Percentiles rank a stretch among this genome's conserved stretches.
Evolutionary conservation across 345 rosid species (phyloP).

Genomic region (Eucalyptus regnans): DNA sequence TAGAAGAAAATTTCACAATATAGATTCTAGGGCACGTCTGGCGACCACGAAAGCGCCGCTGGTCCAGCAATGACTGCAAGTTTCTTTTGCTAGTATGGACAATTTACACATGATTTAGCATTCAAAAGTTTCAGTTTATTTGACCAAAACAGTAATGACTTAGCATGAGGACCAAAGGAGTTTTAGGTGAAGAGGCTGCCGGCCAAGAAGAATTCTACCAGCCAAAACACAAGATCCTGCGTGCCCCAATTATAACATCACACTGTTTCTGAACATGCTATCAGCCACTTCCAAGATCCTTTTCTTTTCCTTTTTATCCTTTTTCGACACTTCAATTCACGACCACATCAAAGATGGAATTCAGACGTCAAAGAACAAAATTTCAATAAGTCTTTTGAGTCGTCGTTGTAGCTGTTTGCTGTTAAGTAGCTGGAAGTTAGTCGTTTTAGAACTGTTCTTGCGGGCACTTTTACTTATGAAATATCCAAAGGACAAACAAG

Average conservation of each 20-base stretch:
- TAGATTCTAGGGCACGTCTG: background rate
- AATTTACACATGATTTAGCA: background rate
- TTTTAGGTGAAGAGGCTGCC: background rate
- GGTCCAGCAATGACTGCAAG: background rate
- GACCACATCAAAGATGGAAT: background rate
- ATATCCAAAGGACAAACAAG: background rate
- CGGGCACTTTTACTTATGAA: background rate
- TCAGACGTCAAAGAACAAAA: background rate
- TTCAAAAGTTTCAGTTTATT: background rate
- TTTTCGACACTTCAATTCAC: background rate
- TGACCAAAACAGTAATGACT: background rate
- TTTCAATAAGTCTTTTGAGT: background rate
- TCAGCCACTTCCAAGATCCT: background rate
- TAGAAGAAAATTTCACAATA: background rate
- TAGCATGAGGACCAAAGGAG: background rate
- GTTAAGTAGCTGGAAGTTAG: background rate
- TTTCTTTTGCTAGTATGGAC: background rate
- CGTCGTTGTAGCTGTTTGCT: background rate
- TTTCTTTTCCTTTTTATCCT: background rate
- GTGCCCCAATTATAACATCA: background rate
- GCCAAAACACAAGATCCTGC: background rate
- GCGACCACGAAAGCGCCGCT: background rate
- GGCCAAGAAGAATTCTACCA: background rate
- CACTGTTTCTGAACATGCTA: background rate
- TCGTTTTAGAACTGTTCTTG: background rate